phyloP scores from a whole-genome alignment of 2,329 filamentous ascomycete species.

The Aspergillus persii region DNA sequence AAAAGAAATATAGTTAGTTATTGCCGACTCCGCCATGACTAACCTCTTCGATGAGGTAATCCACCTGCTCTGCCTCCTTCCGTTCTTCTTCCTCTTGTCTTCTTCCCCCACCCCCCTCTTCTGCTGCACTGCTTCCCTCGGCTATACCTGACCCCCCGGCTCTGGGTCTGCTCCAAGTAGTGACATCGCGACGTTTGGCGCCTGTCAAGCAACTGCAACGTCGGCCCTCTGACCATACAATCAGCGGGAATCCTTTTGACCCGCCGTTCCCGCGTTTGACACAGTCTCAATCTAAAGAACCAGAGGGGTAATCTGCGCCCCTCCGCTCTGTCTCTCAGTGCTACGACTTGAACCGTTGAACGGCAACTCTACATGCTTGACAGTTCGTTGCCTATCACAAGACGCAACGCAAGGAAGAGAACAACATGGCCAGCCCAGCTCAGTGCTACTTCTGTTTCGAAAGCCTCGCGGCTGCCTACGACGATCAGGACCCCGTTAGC shows the following conservation, averaged over 20 bases:
- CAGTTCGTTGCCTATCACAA: neutral
- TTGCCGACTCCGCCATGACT: neutral
- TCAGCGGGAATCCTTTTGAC: neutral
- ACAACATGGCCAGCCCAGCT: conserved; percentile 72
- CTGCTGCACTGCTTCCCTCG: neutral
- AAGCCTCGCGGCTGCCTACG: conserved; percentile 71
- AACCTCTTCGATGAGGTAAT: neutral
- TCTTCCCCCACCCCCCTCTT: neutral
- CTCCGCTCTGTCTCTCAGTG: neutral
- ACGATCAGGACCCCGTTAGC: conserved; percentile 64
- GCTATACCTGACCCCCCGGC: neutral
- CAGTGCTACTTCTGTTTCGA: conserved; percentile 97
- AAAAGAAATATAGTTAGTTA: conserved; percentile 10
- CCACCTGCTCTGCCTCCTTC: neutral
- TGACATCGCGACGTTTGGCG: conserved; percentile 1
- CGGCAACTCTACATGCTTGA: neutral
- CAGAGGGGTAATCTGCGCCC: neutral
- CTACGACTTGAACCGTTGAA: no score
- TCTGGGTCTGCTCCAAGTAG: conserved; percentile 3
- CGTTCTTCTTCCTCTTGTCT: neutral
- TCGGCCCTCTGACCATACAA: neutral
- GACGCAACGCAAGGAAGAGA: neutral
- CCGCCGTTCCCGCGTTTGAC: neutral
- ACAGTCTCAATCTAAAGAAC: neutral
- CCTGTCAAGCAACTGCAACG: neutral